Evolutionary conservation across 352 stramenopile species (phyloP).

Genomic region (Peronospora farinosa): DNA sequence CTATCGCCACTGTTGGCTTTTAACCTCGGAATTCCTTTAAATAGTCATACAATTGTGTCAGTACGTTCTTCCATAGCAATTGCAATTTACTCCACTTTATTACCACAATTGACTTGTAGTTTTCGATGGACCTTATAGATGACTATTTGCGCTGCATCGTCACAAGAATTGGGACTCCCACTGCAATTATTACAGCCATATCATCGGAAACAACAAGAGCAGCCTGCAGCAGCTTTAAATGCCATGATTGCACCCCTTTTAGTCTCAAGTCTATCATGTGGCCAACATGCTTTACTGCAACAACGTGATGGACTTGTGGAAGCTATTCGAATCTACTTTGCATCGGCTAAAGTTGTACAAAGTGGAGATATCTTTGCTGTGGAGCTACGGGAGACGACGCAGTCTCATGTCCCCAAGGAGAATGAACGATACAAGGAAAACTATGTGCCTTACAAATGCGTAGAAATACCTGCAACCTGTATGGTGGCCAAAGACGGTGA

Average conservation of each 20-base stretch:
- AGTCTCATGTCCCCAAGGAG: slow-evolving; percentile 19
- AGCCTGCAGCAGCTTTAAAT: slow-evolving; percentile 42
- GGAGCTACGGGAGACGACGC: slow-evolving; percentile 39
- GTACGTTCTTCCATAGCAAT: slow-evolving; percentile 16
- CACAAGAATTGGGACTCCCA: slow-evolving; percentile 45
- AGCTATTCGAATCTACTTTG: slow-evolving; percentile 58
- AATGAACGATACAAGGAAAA: slow-evolving; percentile 18
- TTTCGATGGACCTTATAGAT: slow-evolving; percentile 21
- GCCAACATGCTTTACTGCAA: slow-evolving; percentile 48
- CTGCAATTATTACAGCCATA: slow-evolving; percentile 23
- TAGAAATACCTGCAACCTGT: slow-evolving; percentile 37
- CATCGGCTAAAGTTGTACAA: slow-evolving; percentile 53
- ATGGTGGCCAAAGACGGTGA: slow-evolving; percentile 17
- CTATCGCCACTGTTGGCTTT: slow-evolving; percentile 72
- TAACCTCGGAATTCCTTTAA: slow-evolving; percentile 59
- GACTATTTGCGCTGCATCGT: slow-evolving; percentile 29
- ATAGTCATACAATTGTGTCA: slow-evolving; percentile 22
- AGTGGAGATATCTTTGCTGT: slow-evolving; percentile 63
- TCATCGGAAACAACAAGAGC: slow-evolving; percentile 46
- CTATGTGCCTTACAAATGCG: slow-evolving; percentile 37
- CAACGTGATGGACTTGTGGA: slow-evolving; percentile 50
- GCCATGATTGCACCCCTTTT: slow-evolving; percentile 62
- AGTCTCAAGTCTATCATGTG: slow-evolving; percentile 54
- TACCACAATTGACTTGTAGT: too few relatives aligned
- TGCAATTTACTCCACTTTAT: too few relatives aligned